These are phyloP conservation scores for Aspergillus nidulans DNA, from an alignment of 495 filamentous ascomycete species.

Conservation along the genomic window DNA sequence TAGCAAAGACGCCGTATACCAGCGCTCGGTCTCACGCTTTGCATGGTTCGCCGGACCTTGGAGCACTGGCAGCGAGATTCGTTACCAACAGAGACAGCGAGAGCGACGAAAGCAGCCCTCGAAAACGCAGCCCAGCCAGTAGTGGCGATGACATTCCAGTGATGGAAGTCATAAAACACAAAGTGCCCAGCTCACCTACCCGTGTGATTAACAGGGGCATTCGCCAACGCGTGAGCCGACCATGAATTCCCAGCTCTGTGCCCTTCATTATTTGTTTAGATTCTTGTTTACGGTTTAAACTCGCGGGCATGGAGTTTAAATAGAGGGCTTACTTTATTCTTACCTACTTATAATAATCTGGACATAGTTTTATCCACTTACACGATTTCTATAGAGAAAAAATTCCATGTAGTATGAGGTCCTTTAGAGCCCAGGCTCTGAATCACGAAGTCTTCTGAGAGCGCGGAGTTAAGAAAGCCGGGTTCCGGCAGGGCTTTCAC, in stretches of 20 bases:
- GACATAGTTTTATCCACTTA: no score
- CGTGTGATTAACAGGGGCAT: conserved; percentile 14
- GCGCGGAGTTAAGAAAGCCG: background rate
- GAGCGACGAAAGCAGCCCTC: conserved; percentile 5
- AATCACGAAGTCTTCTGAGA: no score
- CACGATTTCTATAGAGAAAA: no score
- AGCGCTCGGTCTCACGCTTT: conserved; percentile 17
- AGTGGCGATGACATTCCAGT: conserved; percentile 35
- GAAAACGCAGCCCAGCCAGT: conserved; percentile 16
- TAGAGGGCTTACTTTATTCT: conserved; percentile 6
- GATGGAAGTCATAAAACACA: conserved; percentile 31
- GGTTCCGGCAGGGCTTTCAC: no score
- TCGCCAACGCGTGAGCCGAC: conserved; percentile 25
- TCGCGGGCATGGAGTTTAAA: conserved; percentile 14
- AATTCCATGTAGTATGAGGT: no score
- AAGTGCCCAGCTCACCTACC: conserved; percentile 20
- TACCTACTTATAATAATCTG: background rate
- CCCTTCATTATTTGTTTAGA: conserved; percentile 6
- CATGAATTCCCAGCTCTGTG: conserved; percentile 11
- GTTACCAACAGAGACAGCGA: conserved; percentile 18
- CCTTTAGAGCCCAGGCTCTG: no score
- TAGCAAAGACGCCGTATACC: conserved; percentile 10
- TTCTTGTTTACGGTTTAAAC: background rate
- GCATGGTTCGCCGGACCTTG: conserved; percentile 13
- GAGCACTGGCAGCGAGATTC: conserved; percentile 18